Evolutionary conservation across 345 rosid genomes (phyloP), one percentile per base, ranked within the genome.

Genomic region (Erodium maritimum): DNA sequence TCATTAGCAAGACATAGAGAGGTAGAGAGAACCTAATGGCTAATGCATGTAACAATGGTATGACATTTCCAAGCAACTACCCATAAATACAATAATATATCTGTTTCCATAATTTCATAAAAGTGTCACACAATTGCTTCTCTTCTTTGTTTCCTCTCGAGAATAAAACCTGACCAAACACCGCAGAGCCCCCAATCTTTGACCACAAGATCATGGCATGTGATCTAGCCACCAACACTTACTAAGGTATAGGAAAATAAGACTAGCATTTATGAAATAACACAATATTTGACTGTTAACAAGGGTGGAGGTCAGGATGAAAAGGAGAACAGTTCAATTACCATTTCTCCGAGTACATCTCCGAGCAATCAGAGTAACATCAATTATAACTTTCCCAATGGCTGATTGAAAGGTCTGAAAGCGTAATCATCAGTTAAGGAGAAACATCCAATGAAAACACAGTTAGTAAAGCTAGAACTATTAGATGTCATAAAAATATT

Each of bases 341-440:
- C 99, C 99, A 70, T 80, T 93, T 85, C 97, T 85, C 73, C 99
- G 77, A 1, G 96, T 85, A 71, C 99, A 93, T 71, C 99, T 82
- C 91, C 99, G 82, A 48, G 99, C 95, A 63, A 93, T 82, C 56
- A 93, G 77, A 45, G 95, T 87, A 68, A 93, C 76, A 58, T 87
- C 87, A 73, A 72, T 75, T 67, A 89, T 85, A 23, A 85, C 97
- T 77, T 71, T 82, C 52, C 95, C 99, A 69, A 93, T 74, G 71
- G 95, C 97, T 29, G 96, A 73, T 80, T 93, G 97, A 63, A 93
- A 93, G 71, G 83, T 74, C 63, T 85, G 81, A 65, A 87, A 93
- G 71, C 88, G 83, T 89, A 67, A 64, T 52, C 25, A 63, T 55
- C 50, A 67, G 78, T 85, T 68, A 85, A 90, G 96, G 82, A 79